These are phyloP conservation scores for Metarhizium rileyi DNA, from an alignment of 2,329 filamentous ascomycete genomes.

Conservation along the genomic window DNA sequence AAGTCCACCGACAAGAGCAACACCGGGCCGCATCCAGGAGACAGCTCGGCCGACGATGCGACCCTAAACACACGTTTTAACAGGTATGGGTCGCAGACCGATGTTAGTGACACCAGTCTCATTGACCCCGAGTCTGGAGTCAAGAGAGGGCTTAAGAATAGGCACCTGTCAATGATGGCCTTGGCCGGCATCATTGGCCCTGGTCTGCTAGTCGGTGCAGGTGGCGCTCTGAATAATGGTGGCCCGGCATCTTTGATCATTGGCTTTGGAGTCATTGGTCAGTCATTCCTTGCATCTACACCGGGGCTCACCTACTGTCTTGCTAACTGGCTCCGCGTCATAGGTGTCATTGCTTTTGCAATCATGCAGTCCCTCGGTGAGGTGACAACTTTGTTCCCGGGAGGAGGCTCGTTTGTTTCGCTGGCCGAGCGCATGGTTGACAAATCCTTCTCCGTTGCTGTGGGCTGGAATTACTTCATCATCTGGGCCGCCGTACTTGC, in stretches of 20 bases:
- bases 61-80: conserved; percentile 12
- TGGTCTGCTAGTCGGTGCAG: conserved; percentile 61
- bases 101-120: conserved; percentile 24
- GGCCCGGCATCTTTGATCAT: conserved; percentile 65
- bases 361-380: conserved; percentile 69
- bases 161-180: conserved; percentile 58
- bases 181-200: conserved; percentile 56
- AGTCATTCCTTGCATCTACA: conserved; percentile 5
- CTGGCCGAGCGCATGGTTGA: conserved; percentile 63
- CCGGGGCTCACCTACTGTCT: neutral
- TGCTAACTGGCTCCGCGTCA: conserved; percentile 9
- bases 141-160: conserved; percentile 58
- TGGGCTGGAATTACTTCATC: conserved; percentile 65
- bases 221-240: conserved; percentile 56
- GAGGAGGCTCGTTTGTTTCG: conserved; percentile 60
- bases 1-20: neutral
- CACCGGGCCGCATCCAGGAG: conserved; percentile 5
- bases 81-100: conserved; percentile 5
- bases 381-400: conserved; percentile 63
- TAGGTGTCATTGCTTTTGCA: conserved; percentile 50
- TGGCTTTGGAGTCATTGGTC: conserved; percentile 59
- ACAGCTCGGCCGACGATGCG: conserved; percentile 12
- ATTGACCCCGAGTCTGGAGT: conserved; percentile 56
- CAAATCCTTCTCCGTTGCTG: conserved; percentile 56
- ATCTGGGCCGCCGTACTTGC: conserved; percentile 57